Evolutionary conservation across 2,329 filamentous ascomycete species (phyloP), one percentile per base, ranked within the genome.

Genomic region (Colletotrichum liaoningense): DNA sequence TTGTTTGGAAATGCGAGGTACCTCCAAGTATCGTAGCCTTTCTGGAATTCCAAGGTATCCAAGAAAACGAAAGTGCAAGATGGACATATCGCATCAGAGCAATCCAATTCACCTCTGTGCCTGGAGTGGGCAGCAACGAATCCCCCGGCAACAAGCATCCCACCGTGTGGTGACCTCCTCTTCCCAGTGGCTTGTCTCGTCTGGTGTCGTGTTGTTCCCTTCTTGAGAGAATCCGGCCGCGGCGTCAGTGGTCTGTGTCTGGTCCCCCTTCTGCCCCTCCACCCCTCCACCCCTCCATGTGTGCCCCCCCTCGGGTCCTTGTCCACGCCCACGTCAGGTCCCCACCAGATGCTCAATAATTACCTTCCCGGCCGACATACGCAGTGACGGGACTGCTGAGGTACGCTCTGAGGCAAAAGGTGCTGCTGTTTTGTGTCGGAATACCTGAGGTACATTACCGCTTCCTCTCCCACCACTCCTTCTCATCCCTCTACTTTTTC

Each of bases 321-420:
- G 63, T 63, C 62, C 62, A 62, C 56, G 70, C 71, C 71, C 71
- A 73, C 71, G 71, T 73, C 71, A 73, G 67, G 67, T 73, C 71
- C 71, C 71, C 71, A 73, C 71, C 46, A 63, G 62, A 70, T 73
- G 62, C 67, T 73, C 71, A 73, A 73, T 73, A 71, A 71, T 71
- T 65, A 56, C 70, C 70, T 70, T 73, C 67, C 62, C 42, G 71
- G 60, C 60, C 46, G 63, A 70, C 56, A 70, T 69, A 63, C 49
- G 26, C 12, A 54, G 42, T 22, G 42, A 49, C 42, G 42, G 42
- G 7, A 49, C 42, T 49, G 19, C 42, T 49, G 42, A 42, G 38
- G 38, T 19, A 42, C 42, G 42, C 19, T 49, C 42, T n/a, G 42
- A 49, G 42, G 42, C 42, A 49, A 49, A 49, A 49, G 8, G 42